Conservation (phyloP, 108 stramenopile species). For the Skeletonema grethae region DNA sequence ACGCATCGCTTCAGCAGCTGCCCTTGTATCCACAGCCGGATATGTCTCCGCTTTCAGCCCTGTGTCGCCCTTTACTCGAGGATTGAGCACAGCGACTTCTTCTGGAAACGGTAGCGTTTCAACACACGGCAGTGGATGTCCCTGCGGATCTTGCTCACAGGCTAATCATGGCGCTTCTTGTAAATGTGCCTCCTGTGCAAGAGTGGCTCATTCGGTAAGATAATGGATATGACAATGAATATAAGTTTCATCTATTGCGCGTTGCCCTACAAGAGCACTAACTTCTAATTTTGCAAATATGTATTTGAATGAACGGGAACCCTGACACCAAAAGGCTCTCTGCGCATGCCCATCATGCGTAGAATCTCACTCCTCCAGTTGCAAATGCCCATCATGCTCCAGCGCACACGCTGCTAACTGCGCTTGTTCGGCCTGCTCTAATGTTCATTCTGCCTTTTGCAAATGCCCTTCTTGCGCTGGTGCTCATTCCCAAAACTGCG, state of each 20-base stretch:
- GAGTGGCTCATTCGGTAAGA: slow-evolving; percentile 25
- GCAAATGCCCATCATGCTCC: slow-evolving; percentile 23
- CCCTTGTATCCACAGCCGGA: slow-evolving; percentile 1
- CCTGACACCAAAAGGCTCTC: slow-evolving; percentile 3
- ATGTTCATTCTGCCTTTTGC: slow-evolving; percentile 30
- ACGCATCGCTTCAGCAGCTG: neutral
- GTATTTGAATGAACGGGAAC: neutral
- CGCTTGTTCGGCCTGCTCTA: slow-evolving; percentile 21
- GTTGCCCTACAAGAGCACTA: neutral
- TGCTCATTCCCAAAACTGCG: slow-evolving; percentile 38
- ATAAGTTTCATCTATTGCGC: neutral
- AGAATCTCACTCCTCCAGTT: slow-evolving; percentile 17
- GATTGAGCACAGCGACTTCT: slow-evolving; percentile 18
- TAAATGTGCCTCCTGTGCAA: slow-evolving; percentile 22
- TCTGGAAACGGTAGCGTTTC: slow-evolving; percentile 12
- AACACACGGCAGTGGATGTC: slow-evolving; percentile 24
- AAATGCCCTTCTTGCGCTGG: slow-evolving; percentile 36
- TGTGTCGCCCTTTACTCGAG: slow-evolving; percentile 6
- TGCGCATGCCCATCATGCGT: slow-evolving; percentile 32
- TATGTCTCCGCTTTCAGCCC: slow-evolving; percentile 18
- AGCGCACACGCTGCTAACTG: slow-evolving; percentile 16
- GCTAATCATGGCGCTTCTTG: slow-evolving; percentile 21
- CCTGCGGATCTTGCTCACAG: slow-evolving; percentile 24
- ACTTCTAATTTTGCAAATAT: neutral
- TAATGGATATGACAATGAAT: neutral